Conservation (phyloP, 768 basidiomycete species). For the Austroboletus eburneus region DNA sequence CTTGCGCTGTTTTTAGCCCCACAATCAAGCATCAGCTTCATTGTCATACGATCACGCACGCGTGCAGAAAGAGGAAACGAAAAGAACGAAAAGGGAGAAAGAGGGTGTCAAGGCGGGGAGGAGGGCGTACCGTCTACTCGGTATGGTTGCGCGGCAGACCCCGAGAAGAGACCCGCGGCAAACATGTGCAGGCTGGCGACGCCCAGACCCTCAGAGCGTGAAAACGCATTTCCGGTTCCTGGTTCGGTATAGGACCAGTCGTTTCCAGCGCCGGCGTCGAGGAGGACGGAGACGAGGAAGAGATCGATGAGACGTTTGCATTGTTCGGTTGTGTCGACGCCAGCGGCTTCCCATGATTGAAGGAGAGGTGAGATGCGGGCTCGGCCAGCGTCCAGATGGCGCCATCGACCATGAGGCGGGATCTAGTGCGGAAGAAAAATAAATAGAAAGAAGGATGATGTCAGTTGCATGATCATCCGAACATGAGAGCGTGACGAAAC, state of each 20-base stretch:
- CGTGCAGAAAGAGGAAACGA: background rate
- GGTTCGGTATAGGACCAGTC: conserved; percentile 73
- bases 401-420: conserved; percentile 85
- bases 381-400: conserved; percentile 73
- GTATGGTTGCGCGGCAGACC: conserved; percentile 49
- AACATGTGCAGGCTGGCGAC: conserved; percentile 94
- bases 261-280: conserved; percentile 92
- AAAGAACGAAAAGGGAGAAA: no score
- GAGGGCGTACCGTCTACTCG: conserved; percentile 68
- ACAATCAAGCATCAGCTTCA: conserved; percentile 12
- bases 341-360: conserved; percentile 45
- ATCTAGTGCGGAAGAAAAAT: conserved; percentile 66
- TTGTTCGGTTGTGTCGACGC: conserved; percentile 50
- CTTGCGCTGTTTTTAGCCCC: conserved; percentile 54
- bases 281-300: conserved; percentile 84
- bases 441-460: background rate
- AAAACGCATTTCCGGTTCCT: conserved; percentile 47
- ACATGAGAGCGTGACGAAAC: background rate
- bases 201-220: conserved; percentile 78
- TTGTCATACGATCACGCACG: background rate
- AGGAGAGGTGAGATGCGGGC: conserved; percentile 63
- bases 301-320: conserved; percentile 81
- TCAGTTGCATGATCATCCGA: background rate
- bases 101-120: background rate
- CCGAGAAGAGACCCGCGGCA: conserved; percentile 74